A percentile compares a stretch with the other conserved stretches of the same genome.
These are phyloP conservation scores for Cyberlindnera maritima DNA, from an alignment of 805 yeast genomes.

Conservation along the genomic window DNA sequence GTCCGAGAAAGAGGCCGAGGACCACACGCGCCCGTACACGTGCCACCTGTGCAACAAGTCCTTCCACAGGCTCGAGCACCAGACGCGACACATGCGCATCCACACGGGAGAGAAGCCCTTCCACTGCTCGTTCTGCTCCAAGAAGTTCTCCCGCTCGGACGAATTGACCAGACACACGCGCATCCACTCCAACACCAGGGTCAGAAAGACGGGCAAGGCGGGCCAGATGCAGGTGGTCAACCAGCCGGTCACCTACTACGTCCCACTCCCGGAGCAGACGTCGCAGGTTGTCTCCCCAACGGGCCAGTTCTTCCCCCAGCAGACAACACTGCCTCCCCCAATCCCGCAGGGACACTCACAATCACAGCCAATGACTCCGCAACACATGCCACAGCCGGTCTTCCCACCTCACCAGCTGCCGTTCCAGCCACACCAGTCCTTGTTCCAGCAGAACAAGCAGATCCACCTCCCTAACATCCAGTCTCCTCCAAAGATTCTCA, in stretches of 20 bases:
- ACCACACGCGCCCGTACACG: slow-evolving; percentile 62
- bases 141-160: slow-evolving; percentile 76
- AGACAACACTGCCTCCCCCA: slow-evolving; percentile 7
- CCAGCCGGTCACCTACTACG: slow-evolving; percentile 29
- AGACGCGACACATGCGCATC: slow-evolving; percentile 85
- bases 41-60: slow-evolving; percentile 85
- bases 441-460: slow-evolving; percentile 21
- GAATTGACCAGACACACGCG: slow-evolving; percentile 84
- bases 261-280: slow-evolving; percentile 16
- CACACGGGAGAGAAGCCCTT: slow-evolving; percentile 95
- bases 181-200: slow-evolving; percentile 64
- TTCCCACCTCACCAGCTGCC: slow-evolving; percentile 17
- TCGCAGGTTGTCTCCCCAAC: slow-evolving; percentile 7
- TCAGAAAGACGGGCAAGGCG: slow-evolving; percentile 39
- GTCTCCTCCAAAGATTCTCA: slow-evolving; percentile 30
- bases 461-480: slow-evolving; percentile 26
- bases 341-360: slow-evolving; percentile 1
- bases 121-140: slow-evolving; percentile 74
- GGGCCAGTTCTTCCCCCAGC: slow-evolving; percentile 5
- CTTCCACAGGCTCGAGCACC: slow-evolving; percentile 86
- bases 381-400: not conserved
- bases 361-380: slow-evolving; percentile 3
- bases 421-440: slow-evolving; percentile 11
- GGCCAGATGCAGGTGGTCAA: slow-evolving; percentile 15
- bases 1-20: slow-evolving; percentile 8